Percentiles rank a stretch among this genome's conserved stretches.
phyloP scores from a whole-genome alignment of 768 basidiomycete genomes.

The Paxillus ammoniavirescens region DNA sequence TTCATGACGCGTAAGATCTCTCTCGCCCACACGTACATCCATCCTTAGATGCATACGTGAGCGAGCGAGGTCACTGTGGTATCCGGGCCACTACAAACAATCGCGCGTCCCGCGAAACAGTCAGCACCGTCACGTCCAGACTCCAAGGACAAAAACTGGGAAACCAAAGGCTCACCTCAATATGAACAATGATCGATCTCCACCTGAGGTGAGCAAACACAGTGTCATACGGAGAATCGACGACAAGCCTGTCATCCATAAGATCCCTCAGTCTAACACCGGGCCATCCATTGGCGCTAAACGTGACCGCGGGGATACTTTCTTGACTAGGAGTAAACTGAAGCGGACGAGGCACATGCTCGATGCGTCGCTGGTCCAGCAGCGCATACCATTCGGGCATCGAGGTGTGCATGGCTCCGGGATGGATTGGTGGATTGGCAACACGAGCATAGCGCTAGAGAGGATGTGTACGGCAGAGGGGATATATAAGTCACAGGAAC shows the following conservation, averaged over 20 bases:
- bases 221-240: conserved; percentile 19
- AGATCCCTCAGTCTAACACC: conserved; percentile 21
- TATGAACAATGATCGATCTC: conserved; percentile 17
- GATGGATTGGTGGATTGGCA: conserved; percentile 20
- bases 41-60: conserved; percentile 15
- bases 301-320: conserved; percentile 16
- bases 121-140: not conserved
- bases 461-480: not conserved
- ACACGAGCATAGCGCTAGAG: conserved; percentile 11
- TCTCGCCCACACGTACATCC: conserved; percentile 2
- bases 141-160: no score
- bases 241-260: not conserved
- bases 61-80: not conserved
- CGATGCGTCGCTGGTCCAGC: conserved; percentile 15
- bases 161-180: conserved; percentile 15
- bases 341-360: conserved; percentile 19
- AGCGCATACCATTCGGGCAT: conserved; percentile 21
- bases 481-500: not conserved
- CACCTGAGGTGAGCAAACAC: conserved; percentile 18
- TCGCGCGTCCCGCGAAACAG: not conserved
- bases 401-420: not conserved
- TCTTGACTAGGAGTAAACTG: conserved; percentile 11
- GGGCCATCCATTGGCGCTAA: conserved; percentile 15
- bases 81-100: conserved; percentile 25
- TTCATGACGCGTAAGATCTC: conserved; percentile 18